Evolutionary conservation across 257 asterid species (phyloP).

Genomic region (Craterostigma plantagineum): DNA sequence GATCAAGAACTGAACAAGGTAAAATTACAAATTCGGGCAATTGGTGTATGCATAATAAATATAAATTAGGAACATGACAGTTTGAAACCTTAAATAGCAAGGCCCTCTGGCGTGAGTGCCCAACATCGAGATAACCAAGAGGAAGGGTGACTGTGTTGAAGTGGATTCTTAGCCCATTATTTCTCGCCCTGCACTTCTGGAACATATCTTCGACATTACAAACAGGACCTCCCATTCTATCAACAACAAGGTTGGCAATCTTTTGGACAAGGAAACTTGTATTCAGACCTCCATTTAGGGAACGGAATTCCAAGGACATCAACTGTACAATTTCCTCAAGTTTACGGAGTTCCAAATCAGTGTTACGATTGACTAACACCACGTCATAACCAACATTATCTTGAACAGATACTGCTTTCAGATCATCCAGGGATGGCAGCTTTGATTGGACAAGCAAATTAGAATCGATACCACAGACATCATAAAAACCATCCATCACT

Average conservation of each 20-base stretch:
- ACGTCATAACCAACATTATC: slow-evolving; percentile 59
- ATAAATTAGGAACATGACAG: too few species aligned
- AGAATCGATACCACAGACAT: slow-evolving; percentile 61
- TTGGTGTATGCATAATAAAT: too few species aligned
- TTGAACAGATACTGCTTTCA: slow-evolving; percentile 39
- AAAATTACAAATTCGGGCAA: too few species aligned
- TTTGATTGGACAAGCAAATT: slow-evolving; percentile 36
- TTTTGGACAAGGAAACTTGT: slow-evolving; percentile 48
- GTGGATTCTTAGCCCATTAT: slow-evolving; percentile 34
- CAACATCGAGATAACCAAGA: slow-evolving; percentile 83
- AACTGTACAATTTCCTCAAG: slow-evolving; percentile 69
- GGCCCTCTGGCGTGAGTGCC: slow-evolving; percentile 98
- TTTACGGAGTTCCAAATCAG: slow-evolving; percentile 48
- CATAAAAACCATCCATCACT: slow-evolving; percentile 88
- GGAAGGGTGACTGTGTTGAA: slow-evolving; percentile 49
- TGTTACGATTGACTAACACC: slow-evolving; percentile 51
- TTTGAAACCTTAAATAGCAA: slow-evolving; percentile 79
- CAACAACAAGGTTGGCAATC: slow-evolving; percentile 68
- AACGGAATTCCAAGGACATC: slow-evolving; percentile 41
- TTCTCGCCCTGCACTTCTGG: slow-evolving; percentile 66
- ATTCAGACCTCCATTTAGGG: slow-evolving; percentile 28
- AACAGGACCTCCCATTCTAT: slow-evolving; percentile 90
- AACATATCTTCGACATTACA: slow-evolving; percentile 74
- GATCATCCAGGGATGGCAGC: slow-evolving; percentile 66
- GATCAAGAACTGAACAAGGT: too few species aligned